Base-by-base conservation (phyloP, 129 eudicot genomes). In the Chrysanthemum lavandulifolium region DNA sequence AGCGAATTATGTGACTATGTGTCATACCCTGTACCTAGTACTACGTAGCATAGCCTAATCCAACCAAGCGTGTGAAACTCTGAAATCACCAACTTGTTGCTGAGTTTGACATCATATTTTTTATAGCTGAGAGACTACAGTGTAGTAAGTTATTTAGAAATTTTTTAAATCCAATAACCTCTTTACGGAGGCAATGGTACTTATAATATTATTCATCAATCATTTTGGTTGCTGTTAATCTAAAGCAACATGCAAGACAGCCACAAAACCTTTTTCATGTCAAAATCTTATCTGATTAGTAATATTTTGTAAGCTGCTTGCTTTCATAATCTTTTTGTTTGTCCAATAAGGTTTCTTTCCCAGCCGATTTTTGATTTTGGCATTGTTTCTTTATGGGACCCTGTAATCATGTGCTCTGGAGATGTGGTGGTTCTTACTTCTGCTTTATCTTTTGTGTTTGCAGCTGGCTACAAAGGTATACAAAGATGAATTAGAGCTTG, bases 401-500 rank as follows among this genome's bases (percentile, higher is more conserved):
- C 61, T 11, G 15, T 47, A 72, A 2, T n/a, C 31, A 48, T 48
- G 57, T 47, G 60, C 59, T 60, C 49, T 25, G 69, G 49, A 68
- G 33, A 51, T 52, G 11, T 23, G 75, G 54, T 76, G 67, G 67
- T 56, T 75, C n/a, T 75, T 14, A 75, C 23, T 36, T 58, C 47
- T 68, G 9, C 61, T 66, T 58, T 67, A 23, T 60, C 52, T 68
- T 50, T 71, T 60, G 54, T 69, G 66, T 48, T 73, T 72, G 73
- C 89, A 94, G 99, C 62, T 78, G 82, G 87, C 89, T 15, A 33
- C 89, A 50, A 94, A 80, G 83, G 82, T 94, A 55, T 94, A 87
- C 85, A 73, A 81, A 76, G 97, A 94, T 73, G 99, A 94, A 80
- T 84, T 78, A 81, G 96, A 94, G 84, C 88, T 94, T 48, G 97